Base-by-base conservation (phyloP, 2,329 filamentous ascomycete species). In the Pseudogymnoascus sp. region DNA sequence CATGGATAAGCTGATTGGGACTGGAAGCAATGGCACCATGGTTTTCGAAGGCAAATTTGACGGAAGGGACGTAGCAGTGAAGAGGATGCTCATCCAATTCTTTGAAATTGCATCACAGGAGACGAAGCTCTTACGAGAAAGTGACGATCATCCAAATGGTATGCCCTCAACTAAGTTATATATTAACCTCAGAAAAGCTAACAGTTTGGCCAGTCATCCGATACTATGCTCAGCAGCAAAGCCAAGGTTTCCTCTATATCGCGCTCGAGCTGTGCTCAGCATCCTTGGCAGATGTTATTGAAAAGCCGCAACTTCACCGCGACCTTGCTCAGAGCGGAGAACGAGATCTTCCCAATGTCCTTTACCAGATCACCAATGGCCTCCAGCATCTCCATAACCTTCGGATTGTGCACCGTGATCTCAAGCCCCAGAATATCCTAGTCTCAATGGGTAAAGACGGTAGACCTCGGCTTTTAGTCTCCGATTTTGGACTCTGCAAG, bases 391-490 rank as follows among this genome's bases (percentile, higher is more conserved):
- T 99, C 9, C 95, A 99, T 76, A 88, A 87, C 17, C 82, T 97
- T 47, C 89, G 95, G 65, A 97, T 99, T 71, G 96, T 99, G 2
- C 95, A 99, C 74, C 90, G 95, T 62, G 95, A 99, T 72, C 84
- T 99, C 71, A 99, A 99, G 74, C 95, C 95, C 0, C 95, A 99
- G 71, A 99, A 99, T 70, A 97, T 99, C 61, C 81, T 99, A 1
- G 92, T 97, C 65, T 84, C 86, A 35, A 87, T 88, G 78, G 86
- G 83, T 68, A 86, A 88, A 69, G 82, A 86, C 65, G 84, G 85
- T 44, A 84, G 82, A 36, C 87, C 92, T 23, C 88, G 93, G n/a
- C 82, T 99, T 38, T 84, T 99, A 4, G 96, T 99, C 36, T 97
- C 95, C 0, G 95, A 99, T 75, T 99, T 99, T 76, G 95, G 95